Evolutionary conservation across 495 filamentous ascomycete genomes (phyloP).

Genomic region (Xylaria nigripes): DNA sequence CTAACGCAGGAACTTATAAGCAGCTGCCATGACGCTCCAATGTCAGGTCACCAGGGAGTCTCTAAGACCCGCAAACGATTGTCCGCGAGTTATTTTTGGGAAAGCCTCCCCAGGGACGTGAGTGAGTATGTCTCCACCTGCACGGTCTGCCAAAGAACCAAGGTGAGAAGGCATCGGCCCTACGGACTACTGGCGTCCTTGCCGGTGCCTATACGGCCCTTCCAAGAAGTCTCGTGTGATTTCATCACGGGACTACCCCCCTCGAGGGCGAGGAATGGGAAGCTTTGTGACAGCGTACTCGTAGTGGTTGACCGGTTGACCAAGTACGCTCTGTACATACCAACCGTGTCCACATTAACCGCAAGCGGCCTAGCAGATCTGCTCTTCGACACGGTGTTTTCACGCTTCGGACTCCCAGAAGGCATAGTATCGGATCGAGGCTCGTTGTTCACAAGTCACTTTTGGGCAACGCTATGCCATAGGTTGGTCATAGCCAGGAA

Average conservation of each 20-base stretch:
- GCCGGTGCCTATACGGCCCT: neutral
- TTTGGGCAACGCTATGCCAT: constrained; percentile 11
- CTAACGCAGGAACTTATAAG: neutral
- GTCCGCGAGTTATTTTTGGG: neutral
- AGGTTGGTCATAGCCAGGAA: constrained; percentile 1
- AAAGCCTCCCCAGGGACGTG: constrained; percentile 1
- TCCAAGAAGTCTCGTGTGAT: neutral
- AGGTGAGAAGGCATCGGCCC: constrained; percentile 7
- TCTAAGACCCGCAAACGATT: neutral
- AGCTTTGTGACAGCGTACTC: neutral
- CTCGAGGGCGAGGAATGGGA: neutral
- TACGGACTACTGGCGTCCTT: constrained; percentile 19
- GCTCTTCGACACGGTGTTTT: constrained; percentile 8
- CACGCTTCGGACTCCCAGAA: neutral
- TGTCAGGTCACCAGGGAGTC: neutral
- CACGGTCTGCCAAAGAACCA: constrained; percentile 11
- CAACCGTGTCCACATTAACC: neutral
- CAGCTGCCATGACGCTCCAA: neutral
- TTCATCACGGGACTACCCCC: neutral
- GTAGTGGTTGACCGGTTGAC: constrained; percentile 11
- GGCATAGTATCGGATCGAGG: constrained; percentile 14
- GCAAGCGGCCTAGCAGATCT: constrained; percentile 3
- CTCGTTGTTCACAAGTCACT: constrained; percentile 10
- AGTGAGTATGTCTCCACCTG: constrained; percentile 15
- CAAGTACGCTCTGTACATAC: neutral